These are phyloP conservation scores for Ormosia semicastrata DNA, from an alignment of 306 rosid genomes.

Conservation along the genomic window DNA sequence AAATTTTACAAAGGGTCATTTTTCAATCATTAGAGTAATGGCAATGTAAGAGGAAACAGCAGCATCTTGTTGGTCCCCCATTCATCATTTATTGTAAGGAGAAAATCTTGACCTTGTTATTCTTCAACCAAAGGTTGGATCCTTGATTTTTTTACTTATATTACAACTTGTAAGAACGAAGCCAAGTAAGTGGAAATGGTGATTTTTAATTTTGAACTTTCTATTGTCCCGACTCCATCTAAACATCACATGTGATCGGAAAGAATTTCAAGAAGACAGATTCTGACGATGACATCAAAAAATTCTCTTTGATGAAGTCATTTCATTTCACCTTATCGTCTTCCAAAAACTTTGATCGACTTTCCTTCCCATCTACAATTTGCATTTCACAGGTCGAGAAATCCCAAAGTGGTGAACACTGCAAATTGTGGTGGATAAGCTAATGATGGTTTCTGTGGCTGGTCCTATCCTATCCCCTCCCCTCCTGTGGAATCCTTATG, in stretches of 20 bases:
- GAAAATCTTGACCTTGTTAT: not conserved
- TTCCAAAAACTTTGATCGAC: too few species aligned
- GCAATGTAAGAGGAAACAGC: not conserved
- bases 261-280: not conserved
- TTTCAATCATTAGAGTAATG: not conserved
- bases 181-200: not conserved
- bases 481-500: too few species aligned
- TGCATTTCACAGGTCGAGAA: not conserved
- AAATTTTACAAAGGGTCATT: not conserved
- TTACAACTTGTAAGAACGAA: not conserved
- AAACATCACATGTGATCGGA: not conserved
- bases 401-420: not conserved
- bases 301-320: not conserved
- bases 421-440: not conserved
- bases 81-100: not conserved
- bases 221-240: not conserved
- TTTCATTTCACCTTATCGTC: too few species aligned
- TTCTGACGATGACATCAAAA: not conserved
- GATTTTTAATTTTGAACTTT: not conserved
- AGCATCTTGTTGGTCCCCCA: constrained; percentile 5
- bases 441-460: not conserved
- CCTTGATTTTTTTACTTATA: not conserved
- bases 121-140: not conserved
- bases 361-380: not conserved
- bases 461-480: not conserved